Evolutionary conservation across 139 green algal genomes (phyloP), one percentile per base, ranked within the genome.

Genomic region (Tetratostichococcus sp.): DNA sequence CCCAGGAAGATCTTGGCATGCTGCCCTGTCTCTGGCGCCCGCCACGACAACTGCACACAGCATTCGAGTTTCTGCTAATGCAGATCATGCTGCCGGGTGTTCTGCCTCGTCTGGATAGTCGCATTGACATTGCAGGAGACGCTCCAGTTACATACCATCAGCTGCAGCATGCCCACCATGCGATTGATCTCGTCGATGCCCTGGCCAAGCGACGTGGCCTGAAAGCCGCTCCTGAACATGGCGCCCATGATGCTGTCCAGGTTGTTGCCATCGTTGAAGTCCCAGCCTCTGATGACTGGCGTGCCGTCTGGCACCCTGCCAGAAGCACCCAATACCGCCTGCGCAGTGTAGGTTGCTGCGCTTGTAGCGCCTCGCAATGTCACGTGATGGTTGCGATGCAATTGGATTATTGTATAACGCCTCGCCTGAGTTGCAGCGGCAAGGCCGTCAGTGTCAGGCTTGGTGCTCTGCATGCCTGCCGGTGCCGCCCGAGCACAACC

Each of bases 1-100:
- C 91, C 95, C 32, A 99, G 85, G 77, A 98, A 99, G 32, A 99
- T 97, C 72, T 93, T 91, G 66, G 70, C 79, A 31, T 87, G 84
- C 1, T 77, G 83, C 35, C 19, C n/a, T 14, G 76, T 73, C 0
- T 73, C 81, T 1, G 84, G 79, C 2, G 89, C 77, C n/a, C 93
- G 85, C 93, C 94, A 97, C 31, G 76, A 76, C n/a, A 94, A 84
- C 91, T 95, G 85, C 35, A 35, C n/a, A 30, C 59, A 73, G 8
- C 8, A 14, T 14, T 8, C 8, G 39, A 50, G 39, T n/a, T n/a
- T n/a, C n/a, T n/a, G n/a, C n/a, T n/a, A n/a, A n/a, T n/a, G n/a
- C n/a, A n/a, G n/a, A n/a, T n/a, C n/a, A n/a, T n/a, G n/a, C n/a
- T n/a, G n/a, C n/a, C n/a, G n/a, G n/a, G n/a, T n/a, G n/a, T n/a